phyloP scores from a whole-genome alignment of 2,329 filamentous ascomycete genomes.

The Colletotrichum sp. region DNA sequence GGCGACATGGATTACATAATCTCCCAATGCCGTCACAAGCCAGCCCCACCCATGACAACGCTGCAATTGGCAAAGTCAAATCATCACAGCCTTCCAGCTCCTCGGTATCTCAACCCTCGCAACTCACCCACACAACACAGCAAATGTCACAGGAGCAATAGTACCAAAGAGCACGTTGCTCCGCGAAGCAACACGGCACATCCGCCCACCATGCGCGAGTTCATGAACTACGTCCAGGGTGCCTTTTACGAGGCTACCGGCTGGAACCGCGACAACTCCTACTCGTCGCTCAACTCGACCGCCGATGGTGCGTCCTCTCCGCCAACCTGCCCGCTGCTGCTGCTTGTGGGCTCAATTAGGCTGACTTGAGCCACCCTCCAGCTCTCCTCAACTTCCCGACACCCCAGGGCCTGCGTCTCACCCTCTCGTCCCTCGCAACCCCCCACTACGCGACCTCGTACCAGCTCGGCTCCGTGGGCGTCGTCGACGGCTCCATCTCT shows the following conservation, averaged over 20 bases:
- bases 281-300: conserved; percentile 83
- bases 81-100: background rate
- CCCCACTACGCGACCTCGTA: conserved; percentile 96
- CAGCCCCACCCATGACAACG: background rate
- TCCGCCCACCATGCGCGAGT: conserved; percentile 76
- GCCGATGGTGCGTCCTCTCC: conserved; percentile 66
- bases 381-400: conserved; percentile 89
- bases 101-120: background rate
- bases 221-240: conserved; percentile 96
- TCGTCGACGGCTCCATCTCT: conserved; percentile 95
- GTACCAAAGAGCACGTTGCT: conserved; percentile 1
- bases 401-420: conserved; percentile 82
- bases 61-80: background rate
- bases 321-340: background rate
- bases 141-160: conserved; percentile 3
- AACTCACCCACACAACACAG: background rate
- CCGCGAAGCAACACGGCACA: background rate
- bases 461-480: conserved; percentile 83
- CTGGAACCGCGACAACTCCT: conserved; percentile 93
- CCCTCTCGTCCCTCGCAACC: conserved; percentile 88
- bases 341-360: background rate
- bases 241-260: conserved; percentile 86
- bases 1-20: background rate
- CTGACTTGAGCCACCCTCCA: conserved; percentile 35
- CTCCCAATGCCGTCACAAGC: background rate